A percentile compares a stretch with the other conserved stretches of the same genome.
Conservation (phyloP, 2,329 filamentous ascomycete species). For the Epichloe aotearoae region DNA sequence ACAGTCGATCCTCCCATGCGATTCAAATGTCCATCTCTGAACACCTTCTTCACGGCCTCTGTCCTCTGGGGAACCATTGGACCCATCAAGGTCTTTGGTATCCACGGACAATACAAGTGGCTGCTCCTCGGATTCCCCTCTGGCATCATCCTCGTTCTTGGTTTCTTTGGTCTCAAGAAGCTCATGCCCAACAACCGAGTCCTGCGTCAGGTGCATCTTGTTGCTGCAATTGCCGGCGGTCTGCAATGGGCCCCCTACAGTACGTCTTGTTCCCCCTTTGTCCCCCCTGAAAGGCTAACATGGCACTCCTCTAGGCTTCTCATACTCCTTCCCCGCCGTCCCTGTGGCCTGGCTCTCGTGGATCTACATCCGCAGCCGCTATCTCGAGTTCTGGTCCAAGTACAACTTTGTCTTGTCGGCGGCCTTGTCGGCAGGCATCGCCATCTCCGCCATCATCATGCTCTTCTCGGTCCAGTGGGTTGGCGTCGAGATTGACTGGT, state of each 20-base stretch:
- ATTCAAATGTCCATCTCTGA: conserved; percentile 24
- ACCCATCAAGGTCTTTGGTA: conserved; percentile 23
- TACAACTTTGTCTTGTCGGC: conserved; percentile 35
- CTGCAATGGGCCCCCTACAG: conserved; percentile 30
- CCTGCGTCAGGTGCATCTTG: conserved; percentile 28
- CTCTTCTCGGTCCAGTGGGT: conserved; percentile 33
- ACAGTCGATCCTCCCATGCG: conserved; percentile 21
- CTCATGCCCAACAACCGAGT: conserved; percentile 17
- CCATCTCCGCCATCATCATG: conserved; percentile 32
- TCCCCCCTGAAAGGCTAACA: background rate
- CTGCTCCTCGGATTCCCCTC: conserved; percentile 28
- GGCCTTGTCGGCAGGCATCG: conserved; percentile 30
- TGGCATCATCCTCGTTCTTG: conserved; percentile 22
- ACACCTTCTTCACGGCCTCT: conserved; percentile 26
- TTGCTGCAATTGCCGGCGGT: conserved; percentile 27
- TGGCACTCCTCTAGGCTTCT: conserved; percentile 14
- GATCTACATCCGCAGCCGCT: conserved; percentile 31
- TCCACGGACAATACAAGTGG: conserved; percentile 21
- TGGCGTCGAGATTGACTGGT: conserved; percentile 27
- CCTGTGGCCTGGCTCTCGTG: conserved; percentile 34
- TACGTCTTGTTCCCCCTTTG: background rate
- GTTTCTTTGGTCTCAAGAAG: conserved; percentile 23
- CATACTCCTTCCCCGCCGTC: conserved; percentile 33
- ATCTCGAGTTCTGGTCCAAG: conserved; percentile 34
- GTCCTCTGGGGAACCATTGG: conserved; percentile 29